phyloP scores from a whole-genome alignment of 176 grass and related monocot genomes.

The Musa beccarii region DNA sequence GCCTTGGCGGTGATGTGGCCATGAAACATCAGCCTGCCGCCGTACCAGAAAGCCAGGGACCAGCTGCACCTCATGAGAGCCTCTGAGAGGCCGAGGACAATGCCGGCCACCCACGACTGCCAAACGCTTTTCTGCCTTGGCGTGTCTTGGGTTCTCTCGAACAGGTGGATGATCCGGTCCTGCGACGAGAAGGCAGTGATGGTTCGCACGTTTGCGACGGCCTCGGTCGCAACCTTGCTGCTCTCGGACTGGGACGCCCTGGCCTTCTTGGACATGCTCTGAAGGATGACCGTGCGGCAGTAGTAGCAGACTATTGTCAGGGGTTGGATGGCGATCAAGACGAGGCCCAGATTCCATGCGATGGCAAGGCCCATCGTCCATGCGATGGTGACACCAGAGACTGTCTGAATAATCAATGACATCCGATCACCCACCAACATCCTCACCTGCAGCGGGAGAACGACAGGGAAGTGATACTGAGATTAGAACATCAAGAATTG shows the following conservation, averaged over 20 bases:
- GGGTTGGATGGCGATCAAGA: slow-evolving; percentile 2
- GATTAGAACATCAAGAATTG: neutral
- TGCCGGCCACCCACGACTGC: neutral
- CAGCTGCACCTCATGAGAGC: neutral
- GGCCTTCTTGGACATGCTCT: neutral
- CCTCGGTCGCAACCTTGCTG: neutral
- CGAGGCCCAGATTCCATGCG: slow-evolving; percentile 4
- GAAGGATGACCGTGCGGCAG: neutral
- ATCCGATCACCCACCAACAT: slow-evolving; percentile 5
- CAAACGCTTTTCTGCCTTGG: neutral
- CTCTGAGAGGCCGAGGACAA: neutral
- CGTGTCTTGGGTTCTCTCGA: neutral
- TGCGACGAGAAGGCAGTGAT: neutral
- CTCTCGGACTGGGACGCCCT: neutral
- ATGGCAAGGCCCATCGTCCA: neutral
- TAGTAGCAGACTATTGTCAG: neutral
- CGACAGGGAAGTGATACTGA: neutral
- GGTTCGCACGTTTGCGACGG: neutral
- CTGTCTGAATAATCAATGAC: neutral
- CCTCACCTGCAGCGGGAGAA: neutral
- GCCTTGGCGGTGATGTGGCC: neutral
- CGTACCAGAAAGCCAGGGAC: neutral
- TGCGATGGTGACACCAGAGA: neutral
- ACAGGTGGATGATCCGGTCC: neutral
- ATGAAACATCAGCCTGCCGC: neutral